A percentile compares a stretch with the other conserved stretches of the same genome.
phyloP scores from a whole-genome alignment of 768 basidiomycete genomes.

The Leccinellum rugosiceps region DNA sequence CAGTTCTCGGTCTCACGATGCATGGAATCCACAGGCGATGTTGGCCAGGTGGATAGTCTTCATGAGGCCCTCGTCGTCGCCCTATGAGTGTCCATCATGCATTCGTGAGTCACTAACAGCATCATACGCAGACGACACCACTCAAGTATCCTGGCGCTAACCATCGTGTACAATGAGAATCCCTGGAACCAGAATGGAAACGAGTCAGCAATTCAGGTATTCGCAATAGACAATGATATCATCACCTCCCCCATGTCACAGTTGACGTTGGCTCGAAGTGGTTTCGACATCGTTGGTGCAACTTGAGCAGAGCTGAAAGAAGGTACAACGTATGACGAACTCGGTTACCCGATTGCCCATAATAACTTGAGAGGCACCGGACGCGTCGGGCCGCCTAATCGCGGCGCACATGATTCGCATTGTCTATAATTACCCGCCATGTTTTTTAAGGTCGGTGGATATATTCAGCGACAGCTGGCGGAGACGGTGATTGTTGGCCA shows the following conservation, averaged over 20 bases:
- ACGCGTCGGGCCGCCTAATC: not conserved
- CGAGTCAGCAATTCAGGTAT: constrained; percentile 1
- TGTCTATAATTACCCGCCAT: not conserved
- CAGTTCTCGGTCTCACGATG: constrained; percentile 38
- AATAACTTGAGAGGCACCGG: not conserved
- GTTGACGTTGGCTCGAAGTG: constrained; percentile 43
- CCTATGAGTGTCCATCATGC: constrained; percentile 27
- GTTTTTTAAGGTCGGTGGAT: not conserved
- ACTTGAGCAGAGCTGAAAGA: not conserved
- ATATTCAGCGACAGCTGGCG: not conserved
- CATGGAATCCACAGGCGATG: constrained; percentile 69
- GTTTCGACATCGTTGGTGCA: constrained; percentile 15
- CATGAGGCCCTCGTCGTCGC: constrained; percentile 52
- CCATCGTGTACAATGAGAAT: constrained; percentile 48
- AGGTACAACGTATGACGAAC: not conserved
- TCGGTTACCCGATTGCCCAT: not conserved
- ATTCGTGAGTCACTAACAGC: not conserved
- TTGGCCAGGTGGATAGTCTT: constrained; percentile 58
- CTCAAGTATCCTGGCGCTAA: constrained; percentile 8
- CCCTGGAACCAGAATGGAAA: constrained; percentile 33
- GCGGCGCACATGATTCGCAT: not conserved
- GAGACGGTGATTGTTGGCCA: no score
- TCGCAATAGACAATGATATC: not conserved
- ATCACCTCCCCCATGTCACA: constrained; percentile 57
- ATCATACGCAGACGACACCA: not conserved